Conservation (phyloP, 2,329 filamentous ascomycete species). For the Alternaria triticimaculans region DNA sequence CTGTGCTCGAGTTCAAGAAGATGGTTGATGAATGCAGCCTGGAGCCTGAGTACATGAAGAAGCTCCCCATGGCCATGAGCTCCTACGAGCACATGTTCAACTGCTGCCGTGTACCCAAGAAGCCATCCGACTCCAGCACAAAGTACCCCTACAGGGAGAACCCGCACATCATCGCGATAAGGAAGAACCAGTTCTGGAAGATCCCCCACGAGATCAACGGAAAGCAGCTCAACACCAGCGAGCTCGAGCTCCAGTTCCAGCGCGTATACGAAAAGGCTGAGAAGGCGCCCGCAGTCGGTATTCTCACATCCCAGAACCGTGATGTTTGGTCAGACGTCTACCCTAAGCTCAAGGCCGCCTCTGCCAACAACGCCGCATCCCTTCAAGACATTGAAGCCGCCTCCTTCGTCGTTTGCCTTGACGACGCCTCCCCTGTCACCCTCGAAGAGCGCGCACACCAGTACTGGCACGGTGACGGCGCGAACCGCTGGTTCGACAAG, state of each 20-base stretch:
- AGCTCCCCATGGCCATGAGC: conserved; percentile 96
- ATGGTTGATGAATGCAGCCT: conserved; percentile 82
- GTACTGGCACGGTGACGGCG: conserved; percentile 98
- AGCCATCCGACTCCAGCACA: conserved; percentile 79
- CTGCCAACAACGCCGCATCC: conserved; percentile 76
- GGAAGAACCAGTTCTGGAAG: conserved; percentile 99
- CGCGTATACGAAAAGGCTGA: conserved; percentile 78
- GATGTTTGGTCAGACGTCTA: conserved; percentile 84
- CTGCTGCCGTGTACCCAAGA: conserved; percentile 81
- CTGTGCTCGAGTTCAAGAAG: conserved; percentile 91
- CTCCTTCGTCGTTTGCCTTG: conserved; percentile 90
- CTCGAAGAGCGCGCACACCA: conserved; percentile 93
- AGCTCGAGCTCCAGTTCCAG: conserved; percentile 89
- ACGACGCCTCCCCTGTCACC: conserved; percentile 89
- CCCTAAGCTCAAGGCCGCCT: conserved; percentile 71
- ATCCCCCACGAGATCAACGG: conserved; percentile 81
- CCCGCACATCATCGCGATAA: conserved; percentile 86
- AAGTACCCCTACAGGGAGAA: conserved; percentile 79
- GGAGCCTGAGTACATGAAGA: conserved; percentile 99
- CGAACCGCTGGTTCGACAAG: conserved; percentile 98
- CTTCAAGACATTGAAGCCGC: conserved; percentile 85
- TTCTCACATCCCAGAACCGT: conserved; percentile 89
- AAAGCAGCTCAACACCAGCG: conserved; percentile 83
- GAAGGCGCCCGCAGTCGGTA: conserved; percentile 74
- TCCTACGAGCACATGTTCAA: conserved; percentile 99